Evolutionary conservation across 1,284 basidiomycete genomes (phyloP).

Genomic region (Sparassis latifolia): DNA sequence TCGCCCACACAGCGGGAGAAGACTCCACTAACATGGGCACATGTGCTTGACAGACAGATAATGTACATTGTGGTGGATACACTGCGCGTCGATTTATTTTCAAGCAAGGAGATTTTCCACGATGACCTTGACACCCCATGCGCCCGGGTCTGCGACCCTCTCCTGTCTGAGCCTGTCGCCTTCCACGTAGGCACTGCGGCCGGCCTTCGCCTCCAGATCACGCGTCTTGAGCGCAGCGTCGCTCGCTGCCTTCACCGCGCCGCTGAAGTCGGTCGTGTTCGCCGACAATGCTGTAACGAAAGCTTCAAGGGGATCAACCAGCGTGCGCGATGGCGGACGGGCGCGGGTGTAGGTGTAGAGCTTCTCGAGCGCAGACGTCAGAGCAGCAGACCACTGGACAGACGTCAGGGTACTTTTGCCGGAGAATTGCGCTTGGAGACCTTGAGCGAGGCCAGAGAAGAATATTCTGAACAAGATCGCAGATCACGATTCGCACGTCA

Average conservation of each 20-base stretch:
- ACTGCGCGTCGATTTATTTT: too few species aligned
- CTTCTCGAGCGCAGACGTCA: slow-evolving; percentile 57
- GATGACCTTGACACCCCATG: slow-evolving; percentile 82
- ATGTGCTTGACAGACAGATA: too few species aligned
- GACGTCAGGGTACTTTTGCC: slow-evolving; percentile 34
- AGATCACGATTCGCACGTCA: neutral
- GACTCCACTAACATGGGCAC: neutral
- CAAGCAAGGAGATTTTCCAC: slow-evolving; percentile 44
- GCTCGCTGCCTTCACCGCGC: slow-evolving; percentile 58
- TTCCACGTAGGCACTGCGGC: slow-evolving; percentile 85
- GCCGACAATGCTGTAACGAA: slow-evolving; percentile 55
- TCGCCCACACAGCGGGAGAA: slow-evolving; percentile 2
- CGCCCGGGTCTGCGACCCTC: slow-evolving; percentile 81
- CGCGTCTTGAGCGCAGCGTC: slow-evolving; percentile 71
- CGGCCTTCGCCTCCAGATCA: slow-evolving; percentile 79
- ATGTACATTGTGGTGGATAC: too few species aligned
- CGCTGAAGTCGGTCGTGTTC: slow-evolving; percentile 33
- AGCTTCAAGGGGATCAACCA: slow-evolving; percentile 87
- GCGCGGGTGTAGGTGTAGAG: slow-evolving; percentile 88
- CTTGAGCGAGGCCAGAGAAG: slow-evolving; percentile 80
- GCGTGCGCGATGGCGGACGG: slow-evolving; percentile 83
- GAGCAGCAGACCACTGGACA: slow-evolving; percentile 58
- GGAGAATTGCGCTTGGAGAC: slow-evolving; percentile 40
- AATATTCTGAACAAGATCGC: slow-evolving; percentile 56
- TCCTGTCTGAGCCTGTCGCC: slow-evolving; percentile 64